Evolutionary conservation across 306 rosid genomes (phyloP).

Genomic region (Crotalaria pallida): DNA sequence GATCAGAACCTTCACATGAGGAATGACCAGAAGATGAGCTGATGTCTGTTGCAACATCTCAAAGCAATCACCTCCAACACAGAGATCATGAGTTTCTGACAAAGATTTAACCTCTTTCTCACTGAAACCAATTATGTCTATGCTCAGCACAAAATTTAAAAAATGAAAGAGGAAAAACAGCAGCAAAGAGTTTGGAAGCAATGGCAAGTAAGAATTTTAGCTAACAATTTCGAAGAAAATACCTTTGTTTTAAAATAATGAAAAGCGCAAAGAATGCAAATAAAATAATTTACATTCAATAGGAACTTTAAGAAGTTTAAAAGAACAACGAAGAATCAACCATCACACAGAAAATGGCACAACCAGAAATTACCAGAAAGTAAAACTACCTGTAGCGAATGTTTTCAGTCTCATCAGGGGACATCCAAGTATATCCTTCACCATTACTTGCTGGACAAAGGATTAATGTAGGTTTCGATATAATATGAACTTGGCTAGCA

Average conservation of each 20-base stretch:
- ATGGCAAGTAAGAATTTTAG: not conserved
- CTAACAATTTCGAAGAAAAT: not conserved
- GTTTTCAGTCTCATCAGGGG: constrained; percentile 78
- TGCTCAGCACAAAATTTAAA: constrained; percentile 9
- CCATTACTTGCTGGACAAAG: constrained; percentile 52
- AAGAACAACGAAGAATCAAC: not conserved
- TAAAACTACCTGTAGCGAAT: constrained; percentile 59
- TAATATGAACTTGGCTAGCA: constrained; percentile 91
- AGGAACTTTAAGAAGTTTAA: not conserved
- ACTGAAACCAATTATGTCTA: constrained; percentile 38
- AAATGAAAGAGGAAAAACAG: not conserved
- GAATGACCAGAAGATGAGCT: constrained; percentile 71
- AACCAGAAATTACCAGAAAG: not conserved
- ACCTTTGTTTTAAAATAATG: not conserved
- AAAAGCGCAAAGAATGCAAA: not conserved
- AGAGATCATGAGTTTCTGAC: constrained; percentile 86
- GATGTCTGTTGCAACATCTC: constrained; percentile 84
- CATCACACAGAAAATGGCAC: not conserved
- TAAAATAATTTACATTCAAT: not conserved
- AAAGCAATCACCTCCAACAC: constrained; percentile 94
- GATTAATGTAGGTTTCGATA: constrained; percentile 81
- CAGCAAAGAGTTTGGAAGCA: not conserved
- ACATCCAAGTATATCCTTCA: constrained; percentile 74
- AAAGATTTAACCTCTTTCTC: constrained; percentile 73
- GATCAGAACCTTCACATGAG: constrained; percentile 67